These are phyloP conservation scores for Xerocomus minutiporus DNA, from an alignment of 1,284 basidiomycete species.

Conservation along the genomic window DNA sequence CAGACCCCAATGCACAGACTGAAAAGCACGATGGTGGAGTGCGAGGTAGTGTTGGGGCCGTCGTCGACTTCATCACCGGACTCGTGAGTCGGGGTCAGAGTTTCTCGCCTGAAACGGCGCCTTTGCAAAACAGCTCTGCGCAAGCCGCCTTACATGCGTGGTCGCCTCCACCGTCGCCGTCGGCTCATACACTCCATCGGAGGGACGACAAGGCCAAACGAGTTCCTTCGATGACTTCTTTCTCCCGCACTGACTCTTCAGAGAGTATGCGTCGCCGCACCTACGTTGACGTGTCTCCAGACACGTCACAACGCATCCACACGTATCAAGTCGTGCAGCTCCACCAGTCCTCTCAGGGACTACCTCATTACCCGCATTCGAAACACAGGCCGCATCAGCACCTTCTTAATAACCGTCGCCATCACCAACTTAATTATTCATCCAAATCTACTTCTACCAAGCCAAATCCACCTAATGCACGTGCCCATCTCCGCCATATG, in stretches of 20 bases:
- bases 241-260: conserved; percentile 20
- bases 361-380: conserved; percentile 27
- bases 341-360: conserved; percentile 26
- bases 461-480: conserved; percentile 36
- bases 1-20: conserved; percentile 45
- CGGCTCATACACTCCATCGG: conserved; percentile 21
- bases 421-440: conserved; percentile 22
- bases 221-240: conserved; percentile 20
- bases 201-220: conserved; percentile 15
- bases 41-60: conserved; percentile 46
- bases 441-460: conserved; percentile 25
- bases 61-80: conserved; percentile 58
- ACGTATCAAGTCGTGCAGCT: conserved; percentile 10
- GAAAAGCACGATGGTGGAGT: conserved; percentile 28
- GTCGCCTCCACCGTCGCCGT: conserved; percentile 35
- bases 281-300: conserved; percentile 12
- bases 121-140: conserved; percentile 5
- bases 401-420: conserved; percentile 15
- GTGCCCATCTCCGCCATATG: conserved; percentile 65
- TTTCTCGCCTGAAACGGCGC: conserved; percentile 14
- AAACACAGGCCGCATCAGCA: conserved; percentile 29
- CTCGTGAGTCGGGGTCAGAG: conserved; percentile 40
- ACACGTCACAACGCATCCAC: conserved; percentile 7
- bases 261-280: conserved; percentile 17
- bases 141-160: conserved; percentile 14